Conservation (phyloP, 2,329 filamentous ascomycete genomes). For the Sclerotinia borealis region DNA sequence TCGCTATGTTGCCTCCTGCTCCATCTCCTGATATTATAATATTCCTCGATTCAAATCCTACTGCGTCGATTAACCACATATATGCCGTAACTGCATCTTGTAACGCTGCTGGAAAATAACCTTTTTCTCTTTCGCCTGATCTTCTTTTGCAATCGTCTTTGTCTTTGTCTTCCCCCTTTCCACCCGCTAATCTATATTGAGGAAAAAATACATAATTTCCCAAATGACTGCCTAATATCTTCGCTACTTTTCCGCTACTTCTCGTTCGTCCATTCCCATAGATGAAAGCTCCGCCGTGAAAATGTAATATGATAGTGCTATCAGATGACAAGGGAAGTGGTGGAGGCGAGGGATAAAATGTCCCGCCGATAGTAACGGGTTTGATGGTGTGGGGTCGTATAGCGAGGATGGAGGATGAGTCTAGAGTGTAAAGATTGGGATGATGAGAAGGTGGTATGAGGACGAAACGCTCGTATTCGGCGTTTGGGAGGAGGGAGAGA, state of each 20-base stretch:
- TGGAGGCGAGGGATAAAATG: background rate
- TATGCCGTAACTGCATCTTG: background rate
- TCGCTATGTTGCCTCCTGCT: background rate
- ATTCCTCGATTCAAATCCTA: background rate
- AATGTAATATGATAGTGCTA: background rate
- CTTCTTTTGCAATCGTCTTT: no score
- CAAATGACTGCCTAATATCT: background rate
- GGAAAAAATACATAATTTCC: background rate
- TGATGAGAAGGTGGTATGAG: background rate
- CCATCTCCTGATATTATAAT: background rate
- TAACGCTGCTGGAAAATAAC: background rate
- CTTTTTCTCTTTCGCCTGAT: background rate
- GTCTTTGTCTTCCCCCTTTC: background rate
- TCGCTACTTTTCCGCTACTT: background rate
- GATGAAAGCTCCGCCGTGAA: background rate
- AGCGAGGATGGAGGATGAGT: no score
- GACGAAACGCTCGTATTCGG: background rate
- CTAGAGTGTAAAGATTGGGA: no score
- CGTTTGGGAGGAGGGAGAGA: background rate
- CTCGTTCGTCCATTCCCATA: background rate
- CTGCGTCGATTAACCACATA: background rate
- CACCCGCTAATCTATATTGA: background rate
- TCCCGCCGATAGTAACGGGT: background rate
- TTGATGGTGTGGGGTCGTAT: background rate
- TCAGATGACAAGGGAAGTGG: background rate